Percentiles rank a stretch among this genome's conserved stretches.
Conservation (phyloP, 495 filamentous ascomycete species). For the Tuber melanosporum region DNA sequence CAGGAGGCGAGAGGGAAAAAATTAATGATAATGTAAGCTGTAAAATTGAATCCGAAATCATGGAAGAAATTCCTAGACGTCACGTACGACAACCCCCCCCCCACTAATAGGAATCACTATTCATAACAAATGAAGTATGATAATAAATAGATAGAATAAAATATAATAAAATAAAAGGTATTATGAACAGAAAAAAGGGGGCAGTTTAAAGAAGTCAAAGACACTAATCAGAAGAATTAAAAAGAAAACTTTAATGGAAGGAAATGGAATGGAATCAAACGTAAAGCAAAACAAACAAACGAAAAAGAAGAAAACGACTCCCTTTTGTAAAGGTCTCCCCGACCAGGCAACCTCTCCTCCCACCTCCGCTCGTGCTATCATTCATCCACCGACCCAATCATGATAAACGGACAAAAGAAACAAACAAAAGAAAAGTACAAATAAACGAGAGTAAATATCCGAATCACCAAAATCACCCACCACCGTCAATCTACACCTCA, state of each 20-base stretch:
- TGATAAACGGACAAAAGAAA: background rate
- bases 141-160: background rate
- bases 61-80: background rate
- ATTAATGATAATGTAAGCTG: background rate
- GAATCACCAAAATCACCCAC: background rate
- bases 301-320: background rate
- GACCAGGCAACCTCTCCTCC: background rate
- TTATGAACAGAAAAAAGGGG: background rate
- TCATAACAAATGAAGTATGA: background rate
- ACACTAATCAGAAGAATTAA: background rate
- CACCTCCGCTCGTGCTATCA: background rate
- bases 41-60: background rate
- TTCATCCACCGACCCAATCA: background rate
- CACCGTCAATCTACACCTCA: background rate
- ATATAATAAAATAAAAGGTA: background rate
- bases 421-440: background rate
- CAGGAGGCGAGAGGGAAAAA: no score
- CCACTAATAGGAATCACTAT: background rate
- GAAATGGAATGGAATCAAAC: background rate
- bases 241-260: background rate
- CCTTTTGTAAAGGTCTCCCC: background rate
- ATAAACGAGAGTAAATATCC: background rate
- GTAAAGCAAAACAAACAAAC: background rate
- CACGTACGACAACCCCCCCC: background rate
- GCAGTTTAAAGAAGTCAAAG: background rate